Conservation (phyloP, 495 filamentous ascomycete genomes). For the Talaromyces borbonicus region DNA sequence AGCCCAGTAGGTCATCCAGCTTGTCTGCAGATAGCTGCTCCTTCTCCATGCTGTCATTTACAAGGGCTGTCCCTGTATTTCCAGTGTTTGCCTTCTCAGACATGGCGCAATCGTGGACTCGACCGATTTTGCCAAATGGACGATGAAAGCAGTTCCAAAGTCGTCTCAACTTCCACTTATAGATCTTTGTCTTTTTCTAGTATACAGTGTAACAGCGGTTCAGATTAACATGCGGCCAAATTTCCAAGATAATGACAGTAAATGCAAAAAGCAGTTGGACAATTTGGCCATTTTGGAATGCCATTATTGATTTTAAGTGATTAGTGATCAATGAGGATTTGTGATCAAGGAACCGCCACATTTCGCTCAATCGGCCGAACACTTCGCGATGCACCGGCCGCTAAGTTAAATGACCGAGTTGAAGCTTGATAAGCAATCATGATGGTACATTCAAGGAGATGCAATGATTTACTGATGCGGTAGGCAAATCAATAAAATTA, state of each 20-base stretch:
- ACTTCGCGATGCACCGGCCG: not conserved
- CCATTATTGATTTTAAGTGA: slow-evolving; percentile 2
- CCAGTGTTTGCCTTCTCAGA: not conserved
- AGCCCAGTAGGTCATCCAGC: not conserved
- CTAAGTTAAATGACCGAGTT: not conserved
- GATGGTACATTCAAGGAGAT: not conserved
- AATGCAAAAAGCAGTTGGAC: not conserved
- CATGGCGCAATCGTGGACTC: not conserved
- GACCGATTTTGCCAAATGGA: not conserved
- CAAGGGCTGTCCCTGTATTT: not conserved
- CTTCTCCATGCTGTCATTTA: not conserved
- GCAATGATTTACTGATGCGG: not conserved
- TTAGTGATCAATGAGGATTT: not conserved
- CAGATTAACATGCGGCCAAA: not conserved
- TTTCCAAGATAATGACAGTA: not conserved
- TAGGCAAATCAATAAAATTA: not conserved
- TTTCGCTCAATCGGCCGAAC: not conserved
- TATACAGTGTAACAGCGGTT: not conserved
- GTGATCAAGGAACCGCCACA: not conserved
- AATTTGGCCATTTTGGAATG: not conserved
- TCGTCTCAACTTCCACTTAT: not conserved
- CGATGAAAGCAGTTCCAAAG: not conserved
- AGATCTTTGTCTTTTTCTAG: not conserved
- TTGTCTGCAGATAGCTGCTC: not conserved
- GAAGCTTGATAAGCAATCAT: not conserved